Evolutionary conservation across 371 early-diverging fungal species (phyloP), one percentile per base, ranked within the genome.

Genomic region (Funneliformis caledonium): DNA sequence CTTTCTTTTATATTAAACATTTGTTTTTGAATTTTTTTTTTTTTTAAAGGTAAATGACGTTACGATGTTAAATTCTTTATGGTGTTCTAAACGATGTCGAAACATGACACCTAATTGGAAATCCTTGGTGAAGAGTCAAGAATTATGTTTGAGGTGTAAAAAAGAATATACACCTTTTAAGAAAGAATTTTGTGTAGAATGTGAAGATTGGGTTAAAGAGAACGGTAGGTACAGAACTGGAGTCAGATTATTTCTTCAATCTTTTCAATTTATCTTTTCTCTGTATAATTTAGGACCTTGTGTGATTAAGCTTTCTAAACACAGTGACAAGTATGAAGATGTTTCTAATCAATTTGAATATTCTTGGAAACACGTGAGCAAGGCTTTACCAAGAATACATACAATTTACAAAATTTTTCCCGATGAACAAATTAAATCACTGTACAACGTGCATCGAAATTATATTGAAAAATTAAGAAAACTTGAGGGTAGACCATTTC

Each of bases 31-130:
- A 10, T 45, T 16, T 26, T 0, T 26, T 26, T n/a, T 26, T 26
- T 26, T 26, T 10, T n/a, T 43, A 42, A 9, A 70, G 70, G 22
- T 10, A 43, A 70, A 70, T 9, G 2, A 22, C 14, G 56, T 50
- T 26, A 72, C 50, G 22, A 31, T 31, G 5, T 8, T 19, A 14
- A 26, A 22, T 70, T 79, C 80, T 19, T 43, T 79, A 42, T 79
- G 80, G 80, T 70, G 80, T 33, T 59, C 70, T 12, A 79, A 22
- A 56, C 69, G 70, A 26, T 79, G 72, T 26, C 42, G 70, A 26
- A 43, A 79, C 45, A 12, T 42, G 2, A 79, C 80, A 56, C 80
- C 61, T 31, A 69, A 79, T 60, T 70, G 72, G 80, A 22, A 11
- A 22, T 42, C n/a, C 4, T n/a, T 70, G 60, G 50, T 79, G 2